These are phyloP conservation scores for Vinca minor DNA, from an alignment of 257 asterid genomes.

Conservation along the genomic window DNA sequence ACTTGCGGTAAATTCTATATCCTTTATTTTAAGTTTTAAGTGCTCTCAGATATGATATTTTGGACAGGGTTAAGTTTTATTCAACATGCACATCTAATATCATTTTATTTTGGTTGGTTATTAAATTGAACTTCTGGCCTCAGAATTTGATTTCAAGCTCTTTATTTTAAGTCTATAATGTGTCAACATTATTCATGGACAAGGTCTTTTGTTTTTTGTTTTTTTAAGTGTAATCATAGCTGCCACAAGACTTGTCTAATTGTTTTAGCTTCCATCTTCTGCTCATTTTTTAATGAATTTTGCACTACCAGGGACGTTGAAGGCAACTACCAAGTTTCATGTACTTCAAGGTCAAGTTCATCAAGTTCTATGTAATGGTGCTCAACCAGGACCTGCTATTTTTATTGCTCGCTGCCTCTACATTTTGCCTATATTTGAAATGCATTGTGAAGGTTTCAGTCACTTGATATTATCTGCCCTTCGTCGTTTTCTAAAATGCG, in stretches of 20 bases:
- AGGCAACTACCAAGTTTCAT: constrained; percentile 60
- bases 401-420: constrained; percentile 69
- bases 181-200: too few relatives aligned
- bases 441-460: constrained; percentile 63
- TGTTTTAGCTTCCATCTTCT: constrained; percentile 1
- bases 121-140: not conserved
- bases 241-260: not conserved
- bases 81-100: too few relatives aligned
- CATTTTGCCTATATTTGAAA: constrained; percentile 47
- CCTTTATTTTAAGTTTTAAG: not conserved
- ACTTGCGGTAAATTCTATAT: constrained; percentile 41
- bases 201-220: too few relatives aligned
- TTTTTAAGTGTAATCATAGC: not conserved
- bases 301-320: constrained; percentile 54
- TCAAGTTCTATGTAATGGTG: constrained; percentile 43
- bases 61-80: not conserved
- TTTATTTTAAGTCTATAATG: too few relatives aligned
- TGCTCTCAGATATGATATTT: not conserved
- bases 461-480: constrained; percentile 74
- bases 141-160: not conserved
- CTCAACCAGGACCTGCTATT: constrained; percentile 61
- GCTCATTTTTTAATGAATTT: not conserved
- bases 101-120: too few relatives aligned
- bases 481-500: constrained; percentile 43
- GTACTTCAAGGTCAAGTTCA: constrained; percentile 59